These are phyloP conservation scores for Mortierella sp. DNA, from an alignment of 371 early-diverging fungal genomes.

Conservation along the genomic window DNA sequence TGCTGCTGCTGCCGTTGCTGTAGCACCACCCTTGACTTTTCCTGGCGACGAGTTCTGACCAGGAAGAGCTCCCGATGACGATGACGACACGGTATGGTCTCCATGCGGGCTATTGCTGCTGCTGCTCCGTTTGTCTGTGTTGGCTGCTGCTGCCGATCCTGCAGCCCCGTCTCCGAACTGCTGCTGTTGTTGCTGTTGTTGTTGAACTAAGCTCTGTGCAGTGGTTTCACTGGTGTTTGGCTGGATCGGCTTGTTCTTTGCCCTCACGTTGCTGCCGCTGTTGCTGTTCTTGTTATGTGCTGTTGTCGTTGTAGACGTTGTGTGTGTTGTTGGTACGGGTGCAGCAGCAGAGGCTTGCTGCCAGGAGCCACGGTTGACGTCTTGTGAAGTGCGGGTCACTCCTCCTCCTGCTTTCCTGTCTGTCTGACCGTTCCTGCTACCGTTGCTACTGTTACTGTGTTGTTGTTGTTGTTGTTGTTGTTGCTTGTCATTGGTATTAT, in stretches of 20 bases:
- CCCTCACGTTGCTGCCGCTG: not conserved
- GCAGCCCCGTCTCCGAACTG: not conserved
- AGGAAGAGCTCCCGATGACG: not conserved
- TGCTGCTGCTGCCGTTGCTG: not conserved
- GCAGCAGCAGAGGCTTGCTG: not conserved
- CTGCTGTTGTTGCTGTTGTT: conserved; percentile 5
- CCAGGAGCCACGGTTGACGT: conserved; percentile 7
- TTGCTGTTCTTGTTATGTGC: not conserved
- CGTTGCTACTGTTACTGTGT: not conserved
- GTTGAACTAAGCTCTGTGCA: not conserved
- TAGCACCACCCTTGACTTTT: not conserved
- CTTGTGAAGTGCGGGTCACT: not conserved
- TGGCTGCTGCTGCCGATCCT: not conserved
- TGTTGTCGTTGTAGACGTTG: no score
- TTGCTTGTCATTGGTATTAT: conserved; percentile 4
- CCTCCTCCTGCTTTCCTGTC: not conserved
- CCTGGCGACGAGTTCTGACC: not conserved
- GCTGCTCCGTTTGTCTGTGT: not conserved
- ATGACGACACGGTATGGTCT: not conserved
- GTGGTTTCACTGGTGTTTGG: conserved; percentile 6
- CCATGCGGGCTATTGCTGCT: not conserved
- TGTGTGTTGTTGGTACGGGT: not conserved
- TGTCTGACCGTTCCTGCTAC: not conserved
- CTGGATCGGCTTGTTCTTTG: conserved; percentile 4
- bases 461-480: conserved; percentile 13